Base-by-base conservation (phyloP, 2,329 filamentous ascomycete species). In the Thermochaetoides dissita region DNA sequence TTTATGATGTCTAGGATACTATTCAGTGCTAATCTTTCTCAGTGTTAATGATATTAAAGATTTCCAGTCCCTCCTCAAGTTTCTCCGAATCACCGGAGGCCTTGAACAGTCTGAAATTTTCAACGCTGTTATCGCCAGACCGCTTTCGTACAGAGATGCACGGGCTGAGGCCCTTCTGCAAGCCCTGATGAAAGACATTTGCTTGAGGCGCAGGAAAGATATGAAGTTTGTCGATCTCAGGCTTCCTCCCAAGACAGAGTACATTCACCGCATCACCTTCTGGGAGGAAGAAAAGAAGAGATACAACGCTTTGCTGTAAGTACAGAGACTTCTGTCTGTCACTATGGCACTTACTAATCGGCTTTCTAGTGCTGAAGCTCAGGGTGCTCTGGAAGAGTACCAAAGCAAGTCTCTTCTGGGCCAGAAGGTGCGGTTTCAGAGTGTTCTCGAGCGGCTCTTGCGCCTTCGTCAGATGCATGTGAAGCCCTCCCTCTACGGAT, bases 161-260 rank as follows among this genome's bases (percentile, higher is more conserved):
- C 63, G 68, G 31, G 80, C 78, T 9, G 77, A 76, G 38, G 60
- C 70, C 8, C 64, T 89, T 3, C 68, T 93, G 3, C 82, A 89
- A 54, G 71, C 76, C 6, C 68, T 94, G 36, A 88, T 94, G 76
- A 69, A 71, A n/a, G 78, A 82, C 11, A 72, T 94, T 37, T 91
- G 84, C 53, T 67, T 94, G 17, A 75, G 87, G 33, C 76, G 87
- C 33, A 81, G 79, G 59, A 94, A 94, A 58, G 80, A 89, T 43
- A 94, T 94, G 86, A 71, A 72, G 6, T 94, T 93, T 54, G 74
- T 94, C 40, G 84, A 94, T 50, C 65, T 94, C 12, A 81, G 78
- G 47, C 68, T 94, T 7, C 86, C 87, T 0, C 67, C 77, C 10
- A 77, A 93, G 54, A 80, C 77, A 1, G 85, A 89, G 55, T 87